phyloP scores from a whole-genome alignment of 805 yeast genomes.

The Saccharomycopsis javanensis region DNA sequence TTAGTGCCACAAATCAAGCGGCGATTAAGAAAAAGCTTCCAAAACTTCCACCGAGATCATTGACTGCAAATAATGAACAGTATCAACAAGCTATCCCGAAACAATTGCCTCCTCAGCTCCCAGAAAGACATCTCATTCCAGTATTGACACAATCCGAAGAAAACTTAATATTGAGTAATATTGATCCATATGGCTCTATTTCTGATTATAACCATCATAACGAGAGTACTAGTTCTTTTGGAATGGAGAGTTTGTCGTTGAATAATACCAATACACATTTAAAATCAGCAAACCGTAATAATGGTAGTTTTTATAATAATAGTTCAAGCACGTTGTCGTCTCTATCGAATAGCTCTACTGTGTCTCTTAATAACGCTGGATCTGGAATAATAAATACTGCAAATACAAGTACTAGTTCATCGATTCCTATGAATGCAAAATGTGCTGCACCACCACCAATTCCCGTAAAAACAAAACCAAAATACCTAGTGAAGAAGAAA shows the following conservation, averaged over 20 bases:
- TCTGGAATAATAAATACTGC: not conserved
- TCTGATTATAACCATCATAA: not conserved
- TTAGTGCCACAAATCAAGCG: not conserved
- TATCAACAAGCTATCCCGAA: not conserved
- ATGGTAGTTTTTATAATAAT: not conserved
- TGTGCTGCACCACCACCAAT: not conserved
- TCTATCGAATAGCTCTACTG: not conserved
- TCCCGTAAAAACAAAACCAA: not conserved
- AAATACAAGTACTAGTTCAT: not conserved
- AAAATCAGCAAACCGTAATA: not conserved
- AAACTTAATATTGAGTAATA: not conserved
- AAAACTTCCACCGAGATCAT: not conserved
- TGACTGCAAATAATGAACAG: not conserved
- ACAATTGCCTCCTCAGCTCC: not conserved
- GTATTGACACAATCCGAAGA: not conserved
- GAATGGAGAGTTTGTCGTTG: not conserved
- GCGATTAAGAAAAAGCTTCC: not conserved
- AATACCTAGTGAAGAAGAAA: not conserved
- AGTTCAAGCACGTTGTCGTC: not conserved
- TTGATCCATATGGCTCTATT: not conserved
- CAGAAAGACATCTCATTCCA: not conserved
- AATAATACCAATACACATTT: not conserved
- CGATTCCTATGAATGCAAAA: not conserved
- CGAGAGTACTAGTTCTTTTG: not conserved
- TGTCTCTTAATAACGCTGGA: not conserved